Evolutionary conservation across 768 basidiomycete species (phyloP), one percentile per base, ranked within the genome.

Genomic region (Clathrus columnatus): DNA sequence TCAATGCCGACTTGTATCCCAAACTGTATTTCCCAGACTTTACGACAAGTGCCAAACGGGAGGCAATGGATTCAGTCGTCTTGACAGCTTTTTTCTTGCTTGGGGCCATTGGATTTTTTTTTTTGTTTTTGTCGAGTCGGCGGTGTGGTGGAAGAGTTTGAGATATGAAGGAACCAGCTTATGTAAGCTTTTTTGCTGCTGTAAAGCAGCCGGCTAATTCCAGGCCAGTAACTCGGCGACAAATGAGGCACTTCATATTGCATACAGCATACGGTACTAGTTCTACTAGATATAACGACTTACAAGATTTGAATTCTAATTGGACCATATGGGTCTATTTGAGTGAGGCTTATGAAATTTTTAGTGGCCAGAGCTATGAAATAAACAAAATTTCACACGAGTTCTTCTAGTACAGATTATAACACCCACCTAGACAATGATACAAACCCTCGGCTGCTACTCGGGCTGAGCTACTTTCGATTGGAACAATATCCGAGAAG

Each of bases 11-110:
- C 76, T 98, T 98, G 85, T 97, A 97, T 59, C 96, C 96, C 59
- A 98, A 79, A 53, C 81, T 78, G 84, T 92, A 98, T 75, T 97
- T 95, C 63, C 95, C 95, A 62, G 94, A 97, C 81, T 98, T 98
- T 72, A 97, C 92, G 70, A 96, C 94, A 67, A 99, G 91, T 51
- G 87, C 84, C 58, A 95, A 86, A 67, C 87, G 84, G 64, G 93
- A 82, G 63, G 91, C 76, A 73, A 97, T 94, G 64, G 89, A 92
- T 78, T 96, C 93, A 65, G 84, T 87, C 63, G 84, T 85, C 77
- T 96, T 97, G 67, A 91, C 69, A 32, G 93, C 80, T 76, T 96
- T 97, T 77, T 94, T 96, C 75, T 93, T 95, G 63, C 87, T 84
- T 63, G 91, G 89, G 67, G 93, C 91, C 92, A 96, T 95, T 75